A percentile compares a stretch with the other conserved stretches of the same genome.
phyloP scores from a whole-genome alignment of 345 rosid genomes.

The Angophora floribunda region DNA sequence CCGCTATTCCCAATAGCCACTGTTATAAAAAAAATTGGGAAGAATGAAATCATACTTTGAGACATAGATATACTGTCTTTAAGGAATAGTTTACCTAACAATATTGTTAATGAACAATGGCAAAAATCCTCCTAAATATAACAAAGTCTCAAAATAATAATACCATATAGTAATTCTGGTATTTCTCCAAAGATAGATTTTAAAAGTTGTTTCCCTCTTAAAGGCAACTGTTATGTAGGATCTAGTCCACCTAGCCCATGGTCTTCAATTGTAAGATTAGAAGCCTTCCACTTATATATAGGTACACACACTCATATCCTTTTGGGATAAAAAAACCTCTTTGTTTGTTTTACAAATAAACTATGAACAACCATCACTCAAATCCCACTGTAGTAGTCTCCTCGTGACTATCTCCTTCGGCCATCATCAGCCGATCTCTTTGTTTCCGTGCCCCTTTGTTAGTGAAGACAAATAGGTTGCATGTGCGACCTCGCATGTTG shows the following conservation, averaged over 20 bases:
- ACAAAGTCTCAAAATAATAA: background rate
- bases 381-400: background rate
- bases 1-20: background rate
- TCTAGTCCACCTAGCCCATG: background rate
- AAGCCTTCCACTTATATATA: background rate
- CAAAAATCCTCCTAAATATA: background rate
- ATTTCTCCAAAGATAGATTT: too few relatives aligned
- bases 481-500: background rate
- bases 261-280: background rate
- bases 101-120: background rate
- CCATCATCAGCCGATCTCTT: background rate
- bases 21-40: background rate
- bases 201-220: background rate
- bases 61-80: background rate
- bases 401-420: background rate
- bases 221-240: background rate
- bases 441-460: background rate
- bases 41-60: too few relatives aligned
- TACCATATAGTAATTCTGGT: too few relatives aligned
- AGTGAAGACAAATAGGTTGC: background rate
- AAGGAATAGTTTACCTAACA: background rate
- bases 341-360: background rate
- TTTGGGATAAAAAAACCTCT: too few relatives aligned
- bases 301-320: background rate
- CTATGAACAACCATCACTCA: background rate